A percentile compares a stretch with the other conserved stretches of the same genome.
These are phyloP conservation scores for Beauveria bassiana DNA, from an alignment of 2,329 filamentous ascomycete species.

Conservation along the genomic window DNA sequence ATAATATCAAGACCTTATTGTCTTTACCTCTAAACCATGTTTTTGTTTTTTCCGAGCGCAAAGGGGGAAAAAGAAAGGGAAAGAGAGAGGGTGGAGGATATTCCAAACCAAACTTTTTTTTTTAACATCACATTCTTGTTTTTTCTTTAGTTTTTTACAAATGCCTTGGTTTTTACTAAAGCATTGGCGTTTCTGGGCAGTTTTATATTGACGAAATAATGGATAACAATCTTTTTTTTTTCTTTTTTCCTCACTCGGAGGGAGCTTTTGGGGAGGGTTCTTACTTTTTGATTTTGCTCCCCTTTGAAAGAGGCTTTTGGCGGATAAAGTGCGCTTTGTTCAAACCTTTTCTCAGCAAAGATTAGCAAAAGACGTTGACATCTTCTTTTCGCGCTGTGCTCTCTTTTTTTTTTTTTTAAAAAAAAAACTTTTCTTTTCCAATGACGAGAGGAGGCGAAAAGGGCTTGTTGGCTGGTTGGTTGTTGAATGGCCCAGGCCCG, in stretches of 20 bases:
- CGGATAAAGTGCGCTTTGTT: background rate
- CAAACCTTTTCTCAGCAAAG: no score
- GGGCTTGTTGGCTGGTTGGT: no score
- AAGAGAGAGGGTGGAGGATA: background rate
- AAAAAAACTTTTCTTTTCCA: no score
- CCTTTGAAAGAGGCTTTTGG: background rate
- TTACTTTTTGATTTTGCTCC: background rate
- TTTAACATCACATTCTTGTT: background rate
- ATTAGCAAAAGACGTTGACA: no score
- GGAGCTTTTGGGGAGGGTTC: background rate
- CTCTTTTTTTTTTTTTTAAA: no score
- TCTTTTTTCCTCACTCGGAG: background rate
- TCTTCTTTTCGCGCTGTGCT: no score
- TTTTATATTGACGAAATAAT: conserved; percentile 4
- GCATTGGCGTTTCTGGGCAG: conserved; percentile 8
- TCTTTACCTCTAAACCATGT: background rate
- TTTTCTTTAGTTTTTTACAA: background rate
- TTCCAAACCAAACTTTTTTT: no score
- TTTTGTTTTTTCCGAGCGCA: background rate
- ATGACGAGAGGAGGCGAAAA: no score
- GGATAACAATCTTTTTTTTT: conserved; percentile 7
- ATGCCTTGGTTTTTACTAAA: background rate
- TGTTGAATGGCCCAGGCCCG: no score
- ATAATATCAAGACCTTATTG: background rate
- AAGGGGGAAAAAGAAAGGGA: background rate